Conservation (phyloP, 352 stramenopile genomes). For the Phytopythium litorale region DNA sequence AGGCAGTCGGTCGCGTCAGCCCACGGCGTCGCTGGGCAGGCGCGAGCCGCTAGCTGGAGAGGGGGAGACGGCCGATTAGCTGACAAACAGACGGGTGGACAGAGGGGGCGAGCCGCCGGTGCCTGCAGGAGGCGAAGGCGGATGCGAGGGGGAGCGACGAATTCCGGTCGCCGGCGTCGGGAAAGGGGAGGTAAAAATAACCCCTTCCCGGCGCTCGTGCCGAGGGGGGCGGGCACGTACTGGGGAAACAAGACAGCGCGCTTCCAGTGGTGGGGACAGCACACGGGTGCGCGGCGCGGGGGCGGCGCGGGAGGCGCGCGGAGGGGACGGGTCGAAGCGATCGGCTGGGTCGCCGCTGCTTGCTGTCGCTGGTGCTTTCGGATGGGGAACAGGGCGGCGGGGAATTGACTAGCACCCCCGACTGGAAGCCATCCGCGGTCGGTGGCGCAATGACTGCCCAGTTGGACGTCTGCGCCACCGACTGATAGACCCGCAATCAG, state of each 20-base stretch:
- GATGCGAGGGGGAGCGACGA: not conserved
- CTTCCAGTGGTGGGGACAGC: not conserved
- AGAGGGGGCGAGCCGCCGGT: not conserved
- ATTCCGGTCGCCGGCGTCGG: too few relatives aligned
- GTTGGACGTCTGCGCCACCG: not conserved
- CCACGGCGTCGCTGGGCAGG: not conserved
- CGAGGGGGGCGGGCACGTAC: not conserved
- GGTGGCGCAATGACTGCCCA: not conserved
- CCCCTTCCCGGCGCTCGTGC: not conserved
- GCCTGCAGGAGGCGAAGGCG: not conserved
- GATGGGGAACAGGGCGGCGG: not conserved
- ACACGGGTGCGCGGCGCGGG: not conserved
- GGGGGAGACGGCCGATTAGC: not conserved
- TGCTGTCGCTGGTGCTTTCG: not conserved
- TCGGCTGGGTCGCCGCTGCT: not conserved
- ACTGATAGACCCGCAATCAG: constrained; percentile 2
- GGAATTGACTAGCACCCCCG: constrained; percentile 5
- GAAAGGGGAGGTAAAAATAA: constrained; percentile 5
- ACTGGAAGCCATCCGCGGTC: not conserved
- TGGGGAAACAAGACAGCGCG: not conserved
- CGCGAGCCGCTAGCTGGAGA: not conserved
- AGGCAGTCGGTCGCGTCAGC: too few relatives aligned
- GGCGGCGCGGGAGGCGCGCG: not conserved
- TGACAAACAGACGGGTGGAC: too few relatives aligned
- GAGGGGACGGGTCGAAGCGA: not conserved